A percentile compares a stretch with the other conserved stretches of the same genome.
phyloP scores from a whole-genome alignment of 768 basidiomycete species.

The Russula virescens region DNA sequence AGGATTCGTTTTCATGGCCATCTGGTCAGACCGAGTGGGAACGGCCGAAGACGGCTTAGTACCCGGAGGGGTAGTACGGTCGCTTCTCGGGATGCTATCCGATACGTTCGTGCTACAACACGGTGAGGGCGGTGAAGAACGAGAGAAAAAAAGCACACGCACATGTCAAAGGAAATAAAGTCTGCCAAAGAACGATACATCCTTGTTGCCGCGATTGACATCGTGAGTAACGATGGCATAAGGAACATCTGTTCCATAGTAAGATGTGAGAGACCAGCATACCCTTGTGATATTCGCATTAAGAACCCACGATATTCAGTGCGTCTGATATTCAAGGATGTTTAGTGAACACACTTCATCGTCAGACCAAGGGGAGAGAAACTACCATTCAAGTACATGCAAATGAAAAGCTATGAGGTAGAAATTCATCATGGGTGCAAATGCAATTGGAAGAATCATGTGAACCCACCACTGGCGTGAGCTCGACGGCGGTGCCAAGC shows the following conservation, averaged over 20 bases:
- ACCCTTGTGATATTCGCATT: too few species aligned
- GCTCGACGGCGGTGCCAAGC: not conserved
- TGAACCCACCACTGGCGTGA: not conserved
- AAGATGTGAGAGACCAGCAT: not conserved
- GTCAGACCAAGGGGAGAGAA: not conserved
- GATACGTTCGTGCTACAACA: too few species aligned
- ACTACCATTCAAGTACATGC: not conserved
- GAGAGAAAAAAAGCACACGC: not conserved
- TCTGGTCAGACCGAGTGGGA: not conserved
- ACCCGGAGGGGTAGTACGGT: not conserved
- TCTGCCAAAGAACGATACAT: constrained; percentile 1
- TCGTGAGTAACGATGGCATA: not conserved
- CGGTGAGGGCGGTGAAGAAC: not conserved
- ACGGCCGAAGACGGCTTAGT: not conserved
- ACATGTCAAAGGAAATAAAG: not conserved
- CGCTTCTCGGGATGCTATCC: not conserved
- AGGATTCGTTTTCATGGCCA: not conserved
- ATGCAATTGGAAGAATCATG: not conserved
- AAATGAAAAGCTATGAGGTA: not conserved
- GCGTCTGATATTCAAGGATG: not conserved
- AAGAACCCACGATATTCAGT: not conserved
- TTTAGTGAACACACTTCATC: not conserved
- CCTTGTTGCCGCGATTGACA: not conserved
- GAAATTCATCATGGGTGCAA: not conserved
- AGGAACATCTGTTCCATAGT: not conserved